Conservation (phyloP, 108 stramenopile genomes). For the Stephanodiscus minutulus region DNA sequence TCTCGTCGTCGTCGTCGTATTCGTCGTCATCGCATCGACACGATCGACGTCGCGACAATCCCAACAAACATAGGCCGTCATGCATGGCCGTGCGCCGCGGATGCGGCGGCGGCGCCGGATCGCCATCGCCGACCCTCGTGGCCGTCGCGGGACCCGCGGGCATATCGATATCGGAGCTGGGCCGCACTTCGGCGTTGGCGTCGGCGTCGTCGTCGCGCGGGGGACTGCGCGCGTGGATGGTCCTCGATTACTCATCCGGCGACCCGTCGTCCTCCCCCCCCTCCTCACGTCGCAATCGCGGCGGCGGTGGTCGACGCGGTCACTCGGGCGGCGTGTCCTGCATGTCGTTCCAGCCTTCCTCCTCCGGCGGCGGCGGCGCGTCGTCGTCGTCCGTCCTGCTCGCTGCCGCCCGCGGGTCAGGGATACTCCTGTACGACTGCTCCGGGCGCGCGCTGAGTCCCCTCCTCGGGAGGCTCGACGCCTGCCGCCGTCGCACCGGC, state of each 20-base stretch:
- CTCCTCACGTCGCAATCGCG: background rate
- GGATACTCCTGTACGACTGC: conserved; percentile 77
- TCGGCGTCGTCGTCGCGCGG: background rate
- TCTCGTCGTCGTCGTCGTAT: background rate
- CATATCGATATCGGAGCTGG: background rate
- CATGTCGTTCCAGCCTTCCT: background rate
- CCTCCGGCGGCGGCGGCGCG: background rate
- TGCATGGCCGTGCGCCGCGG: background rate
- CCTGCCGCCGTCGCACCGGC: conserved; percentile 12
- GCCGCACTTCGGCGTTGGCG: background rate
- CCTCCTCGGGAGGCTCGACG: conserved; percentile 61
- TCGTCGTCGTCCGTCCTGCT: conserved; percentile 45
- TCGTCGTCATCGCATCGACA: no score
- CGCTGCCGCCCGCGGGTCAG: conserved; percentile 71
- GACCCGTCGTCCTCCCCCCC: background rate
- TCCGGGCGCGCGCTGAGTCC: conserved; percentile 74
- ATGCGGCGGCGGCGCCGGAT: background rate
- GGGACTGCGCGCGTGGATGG: background rate
- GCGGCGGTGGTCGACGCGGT: background rate
- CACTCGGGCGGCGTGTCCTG: background rate
- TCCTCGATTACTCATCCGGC: background rate
- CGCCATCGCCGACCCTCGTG: background rate
- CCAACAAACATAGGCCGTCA: no score
- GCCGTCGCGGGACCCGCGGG: background rate
- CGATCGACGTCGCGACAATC: no score